phyloP scores from a whole-genome alignment of 805 yeast genomes.

The Alloascoidea hylecoeti region DNA sequence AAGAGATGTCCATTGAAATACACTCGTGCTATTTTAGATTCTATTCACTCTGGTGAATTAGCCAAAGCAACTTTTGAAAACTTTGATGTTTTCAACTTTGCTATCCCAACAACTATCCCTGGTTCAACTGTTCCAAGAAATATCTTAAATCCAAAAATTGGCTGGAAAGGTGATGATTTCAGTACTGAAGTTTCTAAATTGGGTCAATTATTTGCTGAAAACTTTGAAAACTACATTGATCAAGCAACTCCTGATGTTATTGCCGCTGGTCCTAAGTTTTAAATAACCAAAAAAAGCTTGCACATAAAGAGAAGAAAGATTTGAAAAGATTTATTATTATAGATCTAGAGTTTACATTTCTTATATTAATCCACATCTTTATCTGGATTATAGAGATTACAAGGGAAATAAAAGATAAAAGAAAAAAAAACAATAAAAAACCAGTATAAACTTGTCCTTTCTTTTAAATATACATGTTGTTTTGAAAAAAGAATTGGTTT shows the following conservation, averaged over 20 bases:
- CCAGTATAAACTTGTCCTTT: too few relatives aligned
- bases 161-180: slow-evolving; percentile 55
- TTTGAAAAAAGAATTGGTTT: too few relatives aligned
- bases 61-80: slow-evolving; percentile 68
- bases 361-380: too few relatives aligned
- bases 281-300: too few relatives aligned
- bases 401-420: too few relatives aligned
- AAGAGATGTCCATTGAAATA: slow-evolving; percentile 95
- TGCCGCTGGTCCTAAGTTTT: slow-evolving; percentile 79
- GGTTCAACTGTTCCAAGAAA: slow-evolving; percentile 59
- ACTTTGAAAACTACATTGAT: slow-evolving; percentile 73
- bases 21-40: slow-evolving; percentile 92
- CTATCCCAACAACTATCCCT: slow-evolving; percentile 70
- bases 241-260: slow-evolving; percentile 77
- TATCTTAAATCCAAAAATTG: slow-evolving; percentile 73
- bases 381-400: too few relatives aligned
- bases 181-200: slow-evolving; percentile 42
- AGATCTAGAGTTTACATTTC: too few relatives aligned
- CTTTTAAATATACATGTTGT: too few relatives aligned
- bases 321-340: too few relatives aligned
- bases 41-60: slow-evolving; percentile 86
- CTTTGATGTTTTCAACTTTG: slow-evolving; percentile 76
- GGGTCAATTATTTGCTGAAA: slow-evolving; percentile 69
- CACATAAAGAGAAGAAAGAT: too few relatives aligned
- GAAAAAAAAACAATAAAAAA: too few relatives aligned